Percentiles rank a stretch among this genome's conserved stretches.
These are phyloP conservation scores for Sanghuangporus sanghuang DNA, from an alignment of 1,284 basidiomycete species.

Conservation along the genomic window DNA sequence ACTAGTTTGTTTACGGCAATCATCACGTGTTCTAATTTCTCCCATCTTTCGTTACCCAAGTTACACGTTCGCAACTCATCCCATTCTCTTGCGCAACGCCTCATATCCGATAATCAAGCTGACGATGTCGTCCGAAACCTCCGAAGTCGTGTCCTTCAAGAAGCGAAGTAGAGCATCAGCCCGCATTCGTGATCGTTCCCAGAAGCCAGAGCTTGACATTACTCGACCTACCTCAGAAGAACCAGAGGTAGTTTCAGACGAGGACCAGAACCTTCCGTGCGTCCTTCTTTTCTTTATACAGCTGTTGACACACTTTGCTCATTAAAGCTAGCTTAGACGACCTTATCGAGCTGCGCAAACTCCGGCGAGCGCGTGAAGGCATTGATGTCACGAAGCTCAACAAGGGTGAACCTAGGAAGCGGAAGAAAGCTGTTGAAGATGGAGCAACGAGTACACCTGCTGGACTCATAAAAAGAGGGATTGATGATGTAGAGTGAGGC, in stretches of 20 bases:
- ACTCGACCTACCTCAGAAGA: conserved; percentile 22
- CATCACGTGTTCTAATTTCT: not conserved
- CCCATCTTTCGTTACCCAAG: not conserved
- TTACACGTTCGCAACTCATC: not conserved
- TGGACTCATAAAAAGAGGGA: conserved; percentile 35
- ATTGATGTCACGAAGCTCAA: conserved; percentile 85
- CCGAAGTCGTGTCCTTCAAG: conserved; percentile 43
- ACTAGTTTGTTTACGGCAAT: too few species aligned
- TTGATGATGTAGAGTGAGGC: conserved; percentile 57
- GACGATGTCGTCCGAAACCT: not conserved
- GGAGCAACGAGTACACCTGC: conserved; percentile 40
- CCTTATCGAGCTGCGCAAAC: conserved; percentile 77
- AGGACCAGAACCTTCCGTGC: conserved; percentile 42
- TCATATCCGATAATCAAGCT: not conserved
- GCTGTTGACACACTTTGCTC: conserved; percentile 7
- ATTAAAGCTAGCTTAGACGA: conserved; percentile 59
- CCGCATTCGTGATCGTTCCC: conserved; percentile 41
- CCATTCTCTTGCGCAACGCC: not conserved
- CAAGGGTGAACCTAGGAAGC: conserved; percentile 76
- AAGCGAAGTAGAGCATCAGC: conserved; percentile 57
- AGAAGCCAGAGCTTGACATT: conserved; percentile 28
- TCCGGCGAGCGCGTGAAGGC: conserved; percentile 72
- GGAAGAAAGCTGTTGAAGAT: conserved; percentile 49
- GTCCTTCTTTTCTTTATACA: conserved; percentile 24
- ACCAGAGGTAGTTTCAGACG: conserved; percentile 32